Evolutionary conservation across 805 yeast genomes (phyloP), one percentile per base, ranked within the genome.

Genomic region (Clavispora santaluciae): DNA sequence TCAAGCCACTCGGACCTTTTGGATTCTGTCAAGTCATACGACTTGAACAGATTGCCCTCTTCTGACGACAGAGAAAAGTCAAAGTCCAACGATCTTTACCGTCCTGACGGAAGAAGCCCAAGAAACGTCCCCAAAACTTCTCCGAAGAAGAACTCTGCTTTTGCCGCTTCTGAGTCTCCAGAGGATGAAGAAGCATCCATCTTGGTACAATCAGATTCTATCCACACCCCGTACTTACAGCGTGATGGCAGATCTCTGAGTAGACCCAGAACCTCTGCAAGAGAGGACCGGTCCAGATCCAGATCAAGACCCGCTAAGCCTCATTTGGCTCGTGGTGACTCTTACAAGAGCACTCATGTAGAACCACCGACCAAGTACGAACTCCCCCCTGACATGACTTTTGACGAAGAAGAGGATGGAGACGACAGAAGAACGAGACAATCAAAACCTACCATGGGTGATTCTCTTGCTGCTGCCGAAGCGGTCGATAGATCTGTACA

Each of bases 261-360:
- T n/a, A 51, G 76, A 61, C 47, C 66, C 17, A 67, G 62, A 30
- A 38, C 55, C 3, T 43, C 38, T 22, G 34, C 39, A 23, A 42
- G 49, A 20, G 22, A 33, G 6, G 53, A 50, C 23, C 46, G 61
- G 8, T 49, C 60, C 4, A 46, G 63, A 10, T 51, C 60, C 2
- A 48, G 64, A 28, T 57, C 68, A 10, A 31, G 49, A 18, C 44
- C 59, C 6, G 28, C 53, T 4, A 48, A 56, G 42, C 88, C 89
- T 1, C 86, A 83, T 60, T 67, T 84, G 52, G 90, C 91, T 2
- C 70, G 85, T 45, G 93, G 91, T 26, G 90, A 83, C 48, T 79
- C 89, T 1, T 83, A 83, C 56, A 85, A 81, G 51, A 74, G 76
- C 51, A 76, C 79, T 9, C 67, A 71, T 36, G 60, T 61, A 12